A percentile compares a stretch with the other conserved stretches of the same genome.
Conservation (phyloP, 2,329 filamentous ascomycete species). For the Pyricularia pennisetigena region DNA sequence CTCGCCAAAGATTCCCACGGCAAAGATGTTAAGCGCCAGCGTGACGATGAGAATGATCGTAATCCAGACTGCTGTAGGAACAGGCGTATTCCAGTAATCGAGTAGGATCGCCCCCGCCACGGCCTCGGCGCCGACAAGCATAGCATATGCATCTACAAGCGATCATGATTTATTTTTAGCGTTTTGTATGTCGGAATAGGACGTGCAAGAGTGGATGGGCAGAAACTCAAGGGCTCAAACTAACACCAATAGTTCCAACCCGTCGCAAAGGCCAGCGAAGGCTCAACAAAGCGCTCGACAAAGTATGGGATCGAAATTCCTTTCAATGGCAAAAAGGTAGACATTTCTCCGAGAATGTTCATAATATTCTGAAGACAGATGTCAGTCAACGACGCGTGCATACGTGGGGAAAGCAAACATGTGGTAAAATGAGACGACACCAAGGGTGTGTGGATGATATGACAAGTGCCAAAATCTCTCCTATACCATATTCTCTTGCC, state of each 20-base stretch:
- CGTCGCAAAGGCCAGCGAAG: slow-evolving; percentile 43
- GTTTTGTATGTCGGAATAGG: slow-evolving; percentile 30
- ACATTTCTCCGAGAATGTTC: slow-evolving; percentile 46
- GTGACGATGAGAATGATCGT: slow-evolving; percentile 44
- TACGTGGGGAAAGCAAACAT: slow-evolving; percentile 30
- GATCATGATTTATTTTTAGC: slow-evolving; percentile 36
- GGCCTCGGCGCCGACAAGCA: slow-evolving; percentile 38
- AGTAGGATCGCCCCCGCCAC: slow-evolving; percentile 50
- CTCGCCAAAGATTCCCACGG: slow-evolving; percentile 48
- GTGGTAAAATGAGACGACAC: neutral
- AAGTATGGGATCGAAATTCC: slow-evolving; percentile 47
- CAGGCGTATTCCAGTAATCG: slow-evolving; percentile 50
- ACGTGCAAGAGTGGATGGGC: slow-evolving; percentile 45
- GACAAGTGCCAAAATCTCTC: neutral
- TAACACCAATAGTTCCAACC: slow-evolving; percentile 55
- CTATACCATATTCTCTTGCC: neutral
- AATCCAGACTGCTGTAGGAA: slow-evolving; percentile 49
- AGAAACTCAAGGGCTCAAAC: neutral
- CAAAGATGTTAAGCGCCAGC: slow-evolving; percentile 45
- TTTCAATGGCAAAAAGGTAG: slow-evolving; percentile 42
- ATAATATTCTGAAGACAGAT: slow-evolving; percentile 24
- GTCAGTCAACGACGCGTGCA: neutral
- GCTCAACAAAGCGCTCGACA: slow-evolving; percentile 44
- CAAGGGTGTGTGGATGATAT: neutral
- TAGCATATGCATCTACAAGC: slow-evolving; percentile 53